Evolutionary conservation across 2,329 filamentous ascomycete genomes (phyloP).

Genomic region (Sporothrix pseudoabietina): DNA sequence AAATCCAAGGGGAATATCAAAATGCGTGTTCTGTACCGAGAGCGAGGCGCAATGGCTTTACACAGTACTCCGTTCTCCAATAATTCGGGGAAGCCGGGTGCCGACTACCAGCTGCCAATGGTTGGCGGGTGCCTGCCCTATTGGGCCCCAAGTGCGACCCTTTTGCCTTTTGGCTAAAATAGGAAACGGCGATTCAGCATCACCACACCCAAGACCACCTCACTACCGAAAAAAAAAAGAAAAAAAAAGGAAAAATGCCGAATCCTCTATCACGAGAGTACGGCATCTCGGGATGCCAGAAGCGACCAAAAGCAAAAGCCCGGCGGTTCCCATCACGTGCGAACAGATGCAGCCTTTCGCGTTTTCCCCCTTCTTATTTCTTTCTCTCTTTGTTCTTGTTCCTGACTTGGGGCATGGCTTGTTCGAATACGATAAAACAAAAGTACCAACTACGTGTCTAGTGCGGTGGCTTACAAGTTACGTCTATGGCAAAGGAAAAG

Average conservation of each 20-base stretch:
- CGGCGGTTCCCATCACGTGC: background rate
- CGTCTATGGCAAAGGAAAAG: no score
- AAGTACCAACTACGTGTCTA: background rate
- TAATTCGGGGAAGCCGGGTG: slow-evolving; percentile 12
- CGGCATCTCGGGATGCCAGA: background rate
- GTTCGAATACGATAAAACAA: background rate
- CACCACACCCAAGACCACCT: background rate
- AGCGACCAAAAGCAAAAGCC: background rate
- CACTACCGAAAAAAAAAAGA: background rate
- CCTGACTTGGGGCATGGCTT: background rate
- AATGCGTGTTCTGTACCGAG: background rate
- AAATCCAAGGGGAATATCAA: background rate
- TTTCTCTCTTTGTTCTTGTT: background rate
- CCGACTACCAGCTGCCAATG: background rate
- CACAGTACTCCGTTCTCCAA: background rate
- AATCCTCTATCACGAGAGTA: background rate
- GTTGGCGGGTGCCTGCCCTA: background rate
- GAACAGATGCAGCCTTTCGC: background rate
- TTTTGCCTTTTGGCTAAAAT: background rate
- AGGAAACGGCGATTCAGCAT: slow-evolving; percentile 17
- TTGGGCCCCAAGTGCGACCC: background rate
- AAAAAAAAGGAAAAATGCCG: background rate
- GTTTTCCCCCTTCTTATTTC: background rate
- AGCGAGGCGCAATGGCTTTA: slow-evolving; percentile 11
- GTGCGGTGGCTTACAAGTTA: no score